Percentiles rank a stretch among this genome's conserved stretches.
These are phyloP conservation scores for Pythium rishiriense DNA, from an alignment of 352 stramenopile genomes.

Conservation along the genomic window DNA sequence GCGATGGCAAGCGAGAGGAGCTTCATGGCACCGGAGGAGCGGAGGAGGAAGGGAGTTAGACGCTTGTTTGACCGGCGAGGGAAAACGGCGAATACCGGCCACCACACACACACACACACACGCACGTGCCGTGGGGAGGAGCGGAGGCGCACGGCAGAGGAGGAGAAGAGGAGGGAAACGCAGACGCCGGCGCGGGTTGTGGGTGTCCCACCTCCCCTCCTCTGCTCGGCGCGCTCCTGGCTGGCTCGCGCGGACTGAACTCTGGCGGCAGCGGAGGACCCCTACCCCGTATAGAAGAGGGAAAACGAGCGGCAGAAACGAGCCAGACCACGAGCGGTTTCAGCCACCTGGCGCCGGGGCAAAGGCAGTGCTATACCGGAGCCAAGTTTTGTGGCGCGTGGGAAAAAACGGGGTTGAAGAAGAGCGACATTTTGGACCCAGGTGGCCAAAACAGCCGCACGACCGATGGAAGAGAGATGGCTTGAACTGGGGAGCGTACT, in stretches of 20 bases:
- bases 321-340: background rate
- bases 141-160: background rate
- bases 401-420: background rate
- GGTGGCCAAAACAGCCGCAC: background rate
- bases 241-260: slow-evolving; percentile 5
- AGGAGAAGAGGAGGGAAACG: background rate
- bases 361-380: background rate
- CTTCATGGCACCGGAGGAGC: no score
- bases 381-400: background rate
- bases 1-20: slow-evolving; percentile 6
- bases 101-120: background rate
- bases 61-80: background rate
- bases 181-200: background rate
- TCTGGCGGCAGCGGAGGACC: background rate
- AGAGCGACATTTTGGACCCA: background rate
- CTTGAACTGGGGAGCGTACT: no score
- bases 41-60: background rate
- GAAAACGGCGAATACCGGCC: slow-evolving; percentile 6
- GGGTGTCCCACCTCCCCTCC: background rate
- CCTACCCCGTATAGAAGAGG: background rate
- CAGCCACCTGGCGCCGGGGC: background rate
- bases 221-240: background rate
- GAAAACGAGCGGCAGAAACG: slow-evolving; percentile 1
- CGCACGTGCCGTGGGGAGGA: background rate
- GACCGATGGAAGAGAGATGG: no score